Conservation (phyloP, 2,329 filamentous ascomycete genomes). For the Endoconidiophora polonica region DNA sequence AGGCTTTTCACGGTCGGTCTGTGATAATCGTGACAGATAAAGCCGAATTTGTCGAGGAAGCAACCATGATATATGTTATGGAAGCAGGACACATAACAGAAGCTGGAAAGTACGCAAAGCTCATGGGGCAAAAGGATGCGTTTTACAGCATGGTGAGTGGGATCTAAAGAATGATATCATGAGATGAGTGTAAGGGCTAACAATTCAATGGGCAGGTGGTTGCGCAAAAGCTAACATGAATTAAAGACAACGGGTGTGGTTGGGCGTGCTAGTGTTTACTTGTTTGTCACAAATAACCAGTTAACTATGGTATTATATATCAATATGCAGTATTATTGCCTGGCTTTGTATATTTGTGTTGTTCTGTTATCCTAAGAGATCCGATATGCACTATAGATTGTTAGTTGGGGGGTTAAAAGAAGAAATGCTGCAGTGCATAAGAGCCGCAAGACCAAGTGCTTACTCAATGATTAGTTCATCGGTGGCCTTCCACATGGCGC, state of each 20-base stretch:
- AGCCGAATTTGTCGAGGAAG: slow-evolving; percentile 25
- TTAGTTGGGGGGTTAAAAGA: neutral
- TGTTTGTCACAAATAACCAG: no score
- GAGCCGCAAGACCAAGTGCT: slow-evolving; percentile 14
- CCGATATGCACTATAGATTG: slow-evolving; percentile 19
- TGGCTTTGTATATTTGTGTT: no score
- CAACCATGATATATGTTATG: slow-evolving; percentile 29
- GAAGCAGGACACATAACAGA: slow-evolving; percentile 26
- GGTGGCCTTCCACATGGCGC: slow-evolving; percentile 27
- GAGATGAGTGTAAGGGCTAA: no score
- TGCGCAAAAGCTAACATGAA: no score
- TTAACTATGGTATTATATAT: no score
- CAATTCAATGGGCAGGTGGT: no score
- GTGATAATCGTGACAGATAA: slow-evolving; percentile 28
- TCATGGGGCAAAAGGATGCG: slow-evolving; percentile 33
- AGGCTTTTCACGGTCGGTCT: slow-evolving; percentile 21
- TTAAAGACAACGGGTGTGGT: no score
- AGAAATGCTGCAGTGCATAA: neutral
- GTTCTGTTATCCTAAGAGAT: slow-evolving; percentile 17
- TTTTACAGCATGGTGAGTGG: slow-evolving; percentile 35
- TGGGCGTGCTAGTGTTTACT: no score
- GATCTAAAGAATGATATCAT: no score
- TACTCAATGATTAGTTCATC: slow-evolving; percentile 31
- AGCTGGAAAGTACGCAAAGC: slow-evolving; percentile 29
- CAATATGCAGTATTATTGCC: no score